A percentile compares a stretch with the other conserved stretches of the same genome.
Conservation (phyloP, 345 rosid species). For the Dipteronia dyeriana region DNA sequence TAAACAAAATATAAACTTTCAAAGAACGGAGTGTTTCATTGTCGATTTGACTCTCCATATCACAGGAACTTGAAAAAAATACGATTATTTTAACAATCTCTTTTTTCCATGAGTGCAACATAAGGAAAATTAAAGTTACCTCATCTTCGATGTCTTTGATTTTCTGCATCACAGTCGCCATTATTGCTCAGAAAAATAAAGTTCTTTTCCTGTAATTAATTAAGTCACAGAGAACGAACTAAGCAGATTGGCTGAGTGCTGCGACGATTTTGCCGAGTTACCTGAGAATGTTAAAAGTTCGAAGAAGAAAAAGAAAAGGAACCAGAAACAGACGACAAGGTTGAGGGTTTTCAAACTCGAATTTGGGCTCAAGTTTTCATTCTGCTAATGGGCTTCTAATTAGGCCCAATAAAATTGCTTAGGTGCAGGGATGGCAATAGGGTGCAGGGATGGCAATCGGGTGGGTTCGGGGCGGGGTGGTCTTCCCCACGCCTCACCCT, state of each 20-base stretch:
- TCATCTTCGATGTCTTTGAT: constrained; percentile 95
- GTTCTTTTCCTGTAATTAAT: not conserved
- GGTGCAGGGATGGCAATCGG: no score
- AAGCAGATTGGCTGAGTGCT: not conserved
- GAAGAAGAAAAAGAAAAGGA: not conserved
- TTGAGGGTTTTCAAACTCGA: not conserved
- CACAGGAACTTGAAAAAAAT: not conserved
- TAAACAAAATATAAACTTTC: no score
- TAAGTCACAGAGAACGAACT: not conserved
- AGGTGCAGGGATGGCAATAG: no score
- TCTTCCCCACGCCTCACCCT: no score
- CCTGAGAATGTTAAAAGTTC: not conserved
- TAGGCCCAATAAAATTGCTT: not conserved
- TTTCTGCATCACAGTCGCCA: constrained; percentile 86
- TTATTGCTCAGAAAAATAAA: constrained; percentile 27
- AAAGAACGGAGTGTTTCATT: no score
- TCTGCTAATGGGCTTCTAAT: no score
- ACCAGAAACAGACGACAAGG: not conserved
- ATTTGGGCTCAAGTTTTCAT: not conserved
- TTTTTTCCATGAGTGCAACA: not conserved
- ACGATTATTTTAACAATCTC: not conserved
- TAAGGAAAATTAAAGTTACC: constrained; percentile 32
- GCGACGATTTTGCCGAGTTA: not conserved
- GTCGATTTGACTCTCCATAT: not conserved
- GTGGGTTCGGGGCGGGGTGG: no score